These are phyloP conservation scores for Pseudocercospora musae DNA, from an alignment of 2,329 filamentous ascomycete genomes.

Conservation along the genomic window DNA sequence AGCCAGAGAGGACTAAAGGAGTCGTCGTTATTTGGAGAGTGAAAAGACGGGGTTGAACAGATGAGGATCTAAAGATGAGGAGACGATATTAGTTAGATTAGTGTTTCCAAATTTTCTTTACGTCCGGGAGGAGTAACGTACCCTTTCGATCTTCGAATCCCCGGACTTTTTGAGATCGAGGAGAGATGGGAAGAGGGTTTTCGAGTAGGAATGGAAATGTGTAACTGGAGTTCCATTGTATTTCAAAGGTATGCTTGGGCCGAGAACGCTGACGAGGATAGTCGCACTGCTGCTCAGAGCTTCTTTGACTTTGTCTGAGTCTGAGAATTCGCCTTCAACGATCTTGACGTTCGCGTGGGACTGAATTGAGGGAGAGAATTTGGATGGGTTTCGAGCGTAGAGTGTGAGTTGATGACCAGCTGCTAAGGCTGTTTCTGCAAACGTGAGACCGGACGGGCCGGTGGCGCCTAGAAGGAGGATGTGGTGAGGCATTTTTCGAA, in stretches of 20 bases:
- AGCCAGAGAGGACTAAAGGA: slow-evolving; percentile 11
- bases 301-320: slow-evolving; percentile 11
- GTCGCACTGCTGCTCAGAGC: slow-evolving; percentile 19
- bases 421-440: slow-evolving; percentile 21
- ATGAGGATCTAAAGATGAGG: slow-evolving; percentile 3
- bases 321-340: slow-evolving; percentile 20
- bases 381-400: slow-evolving; percentile 22
- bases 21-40: slow-evolving; percentile 9
- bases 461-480: slow-evolving; percentile 24
- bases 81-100: neutral
- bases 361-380: slow-evolving; percentile 16
- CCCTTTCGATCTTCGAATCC: slow-evolving; percentile 8
- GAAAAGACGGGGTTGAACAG: slow-evolving; percentile 18
- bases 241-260: slow-evolving; percentile 15
- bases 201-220: slow-evolving; percentile 22
- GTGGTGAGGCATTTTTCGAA: no score
- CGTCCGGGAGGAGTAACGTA: neutral
- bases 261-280: slow-evolving; percentile 21
- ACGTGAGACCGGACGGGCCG: slow-evolving; percentile 22
- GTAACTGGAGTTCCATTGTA: slow-evolving; percentile 17
- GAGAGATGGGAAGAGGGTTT: slow-evolving; percentile 10
- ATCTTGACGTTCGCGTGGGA: slow-evolving; percentile 10
- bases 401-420: slow-evolving; percentile 21
- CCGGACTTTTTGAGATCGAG: slow-evolving; percentile 4
- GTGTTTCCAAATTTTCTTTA: no score